Evolutionary conservation across 208 protist genomes (phyloP).

Genomic region (Tritrichomonas foetus): DNA sequence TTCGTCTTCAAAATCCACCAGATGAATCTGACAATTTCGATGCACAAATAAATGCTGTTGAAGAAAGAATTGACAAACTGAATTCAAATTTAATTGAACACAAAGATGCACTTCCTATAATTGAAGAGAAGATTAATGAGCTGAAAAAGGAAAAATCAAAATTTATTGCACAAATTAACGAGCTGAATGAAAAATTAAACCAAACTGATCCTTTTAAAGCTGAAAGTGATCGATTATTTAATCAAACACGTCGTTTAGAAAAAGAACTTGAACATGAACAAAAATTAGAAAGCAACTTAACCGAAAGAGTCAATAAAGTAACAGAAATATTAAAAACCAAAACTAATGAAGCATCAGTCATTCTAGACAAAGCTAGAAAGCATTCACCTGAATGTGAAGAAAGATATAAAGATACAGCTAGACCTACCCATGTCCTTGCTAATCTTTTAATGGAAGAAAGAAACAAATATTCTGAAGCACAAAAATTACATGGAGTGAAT

Average conservation of each 20-base stretch:
- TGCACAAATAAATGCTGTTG: neutral
- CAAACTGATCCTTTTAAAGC: neutral
- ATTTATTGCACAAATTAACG: neutral
- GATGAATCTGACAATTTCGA: neutral
- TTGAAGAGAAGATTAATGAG: neutral
- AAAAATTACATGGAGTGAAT: neutral
- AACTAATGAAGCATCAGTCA: neutral
- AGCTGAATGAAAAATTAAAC: neutral
- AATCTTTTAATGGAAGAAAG: neutral
- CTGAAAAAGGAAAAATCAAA: neutral
- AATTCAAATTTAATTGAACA: neutral
- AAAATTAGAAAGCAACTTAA: neutral
- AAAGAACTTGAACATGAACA: neutral
- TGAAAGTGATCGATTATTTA: neutral
- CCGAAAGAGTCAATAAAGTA: neutral
- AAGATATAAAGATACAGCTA: neutral
- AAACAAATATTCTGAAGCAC: slow-evolving; percentile 14
- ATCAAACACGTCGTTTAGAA: neutral
- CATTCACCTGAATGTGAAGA: neutral
- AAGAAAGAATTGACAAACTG: neutral
- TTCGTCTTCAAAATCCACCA: neutral
- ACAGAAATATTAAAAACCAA: neutral
- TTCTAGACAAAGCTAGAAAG: neutral
- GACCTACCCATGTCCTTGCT: neutral
- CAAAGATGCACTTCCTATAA: neutral